These are phyloP conservation scores for Hypomyces rosellus DNA, from an alignment of 2,329 filamentous ascomycete genomes.

Conservation along the genomic window DNA sequence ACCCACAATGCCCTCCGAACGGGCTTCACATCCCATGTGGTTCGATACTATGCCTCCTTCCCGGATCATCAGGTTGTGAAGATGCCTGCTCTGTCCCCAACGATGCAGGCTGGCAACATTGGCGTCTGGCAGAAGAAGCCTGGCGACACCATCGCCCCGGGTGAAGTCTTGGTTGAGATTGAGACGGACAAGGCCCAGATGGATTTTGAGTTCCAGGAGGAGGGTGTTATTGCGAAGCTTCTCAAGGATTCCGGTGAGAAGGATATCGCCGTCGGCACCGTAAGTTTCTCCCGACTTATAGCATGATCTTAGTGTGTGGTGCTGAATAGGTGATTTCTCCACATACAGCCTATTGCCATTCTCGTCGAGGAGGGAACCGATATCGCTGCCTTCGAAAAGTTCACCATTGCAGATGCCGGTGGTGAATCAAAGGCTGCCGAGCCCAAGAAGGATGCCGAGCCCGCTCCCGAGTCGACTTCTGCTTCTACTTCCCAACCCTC, in stretches of 20 bases:
- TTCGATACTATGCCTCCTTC: slow-evolving; percentile 72
- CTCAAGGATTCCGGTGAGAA: slow-evolving; percentile 90
- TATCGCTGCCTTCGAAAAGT: slow-evolving; percentile 79
- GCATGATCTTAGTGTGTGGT: not conserved
- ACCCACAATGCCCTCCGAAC: slow-evolving; percentile 45
- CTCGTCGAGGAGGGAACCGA: slow-evolving; percentile 89
- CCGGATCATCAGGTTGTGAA: slow-evolving; percentile 91
- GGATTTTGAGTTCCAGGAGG: slow-evolving; percentile 99
- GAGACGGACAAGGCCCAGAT: slow-evolving; percentile 99
- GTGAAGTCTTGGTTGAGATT: slow-evolving; percentile 95
- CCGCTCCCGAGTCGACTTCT: slow-evolving; percentile 53
- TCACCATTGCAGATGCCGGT: slow-evolving; percentile 83
- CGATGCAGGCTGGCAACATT: slow-evolving; percentile 95
- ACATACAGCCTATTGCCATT: slow-evolving; percentile 85
- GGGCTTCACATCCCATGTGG: slow-evolving; percentile 47
- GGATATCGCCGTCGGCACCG: slow-evolving; percentile 88
- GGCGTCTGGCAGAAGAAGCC: slow-evolving; percentile 97
- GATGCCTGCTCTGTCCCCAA: slow-evolving; percentile 97
- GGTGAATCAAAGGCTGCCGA: slow-evolving; percentile 63
- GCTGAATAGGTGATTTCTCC: slow-evolving; percentile 6
- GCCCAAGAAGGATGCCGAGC: slow-evolving; percentile 60
- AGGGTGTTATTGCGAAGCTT: slow-evolving; percentile 90
- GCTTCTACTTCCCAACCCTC: slow-evolving; percentile 38
- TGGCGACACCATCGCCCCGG: slow-evolving; percentile 79
- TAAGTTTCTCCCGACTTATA: slow-evolving; percentile 48